Base-by-base conservation (phyloP, 495 filamentous ascomycete species). In the Penicillium pulvis region DNA sequence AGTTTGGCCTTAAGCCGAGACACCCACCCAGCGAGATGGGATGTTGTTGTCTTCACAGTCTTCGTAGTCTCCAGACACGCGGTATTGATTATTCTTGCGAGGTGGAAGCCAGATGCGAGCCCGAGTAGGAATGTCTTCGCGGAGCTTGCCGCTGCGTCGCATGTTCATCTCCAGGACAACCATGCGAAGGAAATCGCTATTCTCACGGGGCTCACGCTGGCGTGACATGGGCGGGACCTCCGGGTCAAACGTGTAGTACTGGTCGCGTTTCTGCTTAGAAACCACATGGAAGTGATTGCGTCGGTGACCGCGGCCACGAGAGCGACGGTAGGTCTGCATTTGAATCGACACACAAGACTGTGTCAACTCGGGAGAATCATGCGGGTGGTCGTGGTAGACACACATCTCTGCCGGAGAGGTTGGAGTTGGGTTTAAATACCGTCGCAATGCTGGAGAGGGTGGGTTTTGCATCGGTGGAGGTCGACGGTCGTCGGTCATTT, bases 131-230 rank as follows among this genome's bases (percentile, higher is more conserved):
- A 85, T 85, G 47, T 88, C 87, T 47, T 93, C 89, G 63, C 91
- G 90, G 56, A 98, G 76, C 74, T 98, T 98, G 45, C 94, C 94
- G 45, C 81, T 83, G 64, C 91, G 87, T 31, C 93, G 88, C 94
- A 98, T 98, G 57, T 93, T 90, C 89, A 97, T 96, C 75, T 98
- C 94, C 66, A 97, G 81, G 53, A 97, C 93, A 28, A 95, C 90
- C 65, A 98, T 87, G 30, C 94, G 86, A 51, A 98, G 86, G 75
- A 98, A 98, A 62, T 97, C 89, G 24, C 88, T 84, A 68, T 98
- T 98, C 70, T 98, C 94, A 39, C 94, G 84, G 61, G 91, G 85
- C 70, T 97, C 94, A 14, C 94, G 86, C 69, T 93, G 93, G 14
- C 91, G 87, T 11, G 88, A 80, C 53, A 81, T 72, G 3, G 83